These are phyloP conservation scores for Colletotrichum salicis DNA, from an alignment of 2,329 filamentous ascomycete species.

Conservation along the genomic window DNA sequence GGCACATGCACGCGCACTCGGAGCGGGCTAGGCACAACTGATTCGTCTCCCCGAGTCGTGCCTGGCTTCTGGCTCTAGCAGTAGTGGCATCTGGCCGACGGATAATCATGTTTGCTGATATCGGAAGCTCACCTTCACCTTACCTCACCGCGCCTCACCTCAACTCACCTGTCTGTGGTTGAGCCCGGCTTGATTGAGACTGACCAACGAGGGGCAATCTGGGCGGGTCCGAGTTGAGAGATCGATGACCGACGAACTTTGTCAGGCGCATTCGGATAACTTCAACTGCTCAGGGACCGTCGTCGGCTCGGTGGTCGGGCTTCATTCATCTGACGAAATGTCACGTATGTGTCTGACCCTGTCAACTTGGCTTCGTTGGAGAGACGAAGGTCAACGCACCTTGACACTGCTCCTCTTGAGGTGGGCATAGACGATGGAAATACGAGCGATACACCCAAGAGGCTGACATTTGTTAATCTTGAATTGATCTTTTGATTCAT, in stretches of 20 bases:
- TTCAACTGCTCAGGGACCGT: background rate
- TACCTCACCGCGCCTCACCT: too few relatives aligned
- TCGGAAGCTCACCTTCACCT: background rate
- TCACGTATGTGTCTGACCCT: background rate
- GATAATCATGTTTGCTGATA: background rate
- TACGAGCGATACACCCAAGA: constrained; percentile 1
- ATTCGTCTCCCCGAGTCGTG: background rate
- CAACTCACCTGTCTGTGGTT: too few relatives aligned
- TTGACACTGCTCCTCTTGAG: background rate
- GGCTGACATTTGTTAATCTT: background rate
- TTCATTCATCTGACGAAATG: constrained; percentile 2
- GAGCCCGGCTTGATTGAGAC: background rate
- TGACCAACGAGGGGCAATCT: background rate
- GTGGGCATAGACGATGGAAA: constrained; percentile 1
- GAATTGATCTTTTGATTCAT: too few relatives aligned
- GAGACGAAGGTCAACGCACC: constrained; percentile 3
- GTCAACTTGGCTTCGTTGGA: background rate
- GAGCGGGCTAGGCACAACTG: background rate
- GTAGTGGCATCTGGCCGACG: background rate
- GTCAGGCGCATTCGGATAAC: constrained; percentile 16
- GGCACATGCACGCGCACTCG: background rate
- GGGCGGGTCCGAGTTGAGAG: background rate
- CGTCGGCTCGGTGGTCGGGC: background rate
- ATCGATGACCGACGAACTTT: background rate
- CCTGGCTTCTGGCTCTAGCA: background rate